These are phyloP conservation scores for Hypericum perforatum DNA, from an alignment of 345 rosid genomes.

Conservation along the genomic window DNA sequence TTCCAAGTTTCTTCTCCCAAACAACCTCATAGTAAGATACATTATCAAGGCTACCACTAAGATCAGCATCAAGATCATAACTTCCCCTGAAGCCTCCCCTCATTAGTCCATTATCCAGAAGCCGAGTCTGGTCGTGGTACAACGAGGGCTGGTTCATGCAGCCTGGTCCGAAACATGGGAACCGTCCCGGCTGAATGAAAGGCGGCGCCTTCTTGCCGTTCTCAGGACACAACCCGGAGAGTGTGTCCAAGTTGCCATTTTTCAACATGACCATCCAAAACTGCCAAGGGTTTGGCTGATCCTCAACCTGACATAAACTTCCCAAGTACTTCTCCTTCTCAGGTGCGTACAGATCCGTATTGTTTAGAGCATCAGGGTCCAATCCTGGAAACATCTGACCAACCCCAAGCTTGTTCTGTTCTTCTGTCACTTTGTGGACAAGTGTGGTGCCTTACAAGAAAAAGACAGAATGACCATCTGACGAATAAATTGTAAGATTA, in stretches of 20 bases:
- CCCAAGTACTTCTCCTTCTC: conserved; percentile 21
- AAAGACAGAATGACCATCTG: no score
- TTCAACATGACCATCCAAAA: conserved; percentile 26
- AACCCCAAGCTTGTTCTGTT: conserved; percentile 13
- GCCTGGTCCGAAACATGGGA: conserved; percentile 21
- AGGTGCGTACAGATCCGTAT: conserved; percentile 25
- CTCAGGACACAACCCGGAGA: conserved; percentile 19
- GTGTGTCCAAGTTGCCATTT: conserved; percentile 19
- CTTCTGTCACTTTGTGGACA: conserved; percentile 14
- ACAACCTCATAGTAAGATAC: conserved; percentile 14
- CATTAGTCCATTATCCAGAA: conserved; percentile 11
- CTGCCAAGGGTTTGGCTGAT: conserved; percentile 19
- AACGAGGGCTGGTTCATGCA: conserved; percentile 23
- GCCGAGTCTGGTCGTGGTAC: conserved; percentile 13
- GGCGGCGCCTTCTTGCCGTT: conserved; percentile 16
- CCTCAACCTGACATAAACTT: conserved; percentile 14
- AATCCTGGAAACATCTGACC: conserved; percentile 37
- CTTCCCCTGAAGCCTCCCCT: conserved; percentile 18
- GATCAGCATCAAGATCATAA: conserved; percentile 21
- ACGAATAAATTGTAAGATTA: no score
- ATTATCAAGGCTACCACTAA: conserved; percentile 8
- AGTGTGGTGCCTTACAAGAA: no score
- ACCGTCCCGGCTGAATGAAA: conserved; percentile 11
- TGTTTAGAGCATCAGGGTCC: conserved; percentile 24
- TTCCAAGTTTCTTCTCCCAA: conserved; percentile 17